Evolutionary conservation across 225 moss, liverwort and hornwort genomes (phyloP).

Genomic region (Rhytidiadelphus loreus): DNA sequence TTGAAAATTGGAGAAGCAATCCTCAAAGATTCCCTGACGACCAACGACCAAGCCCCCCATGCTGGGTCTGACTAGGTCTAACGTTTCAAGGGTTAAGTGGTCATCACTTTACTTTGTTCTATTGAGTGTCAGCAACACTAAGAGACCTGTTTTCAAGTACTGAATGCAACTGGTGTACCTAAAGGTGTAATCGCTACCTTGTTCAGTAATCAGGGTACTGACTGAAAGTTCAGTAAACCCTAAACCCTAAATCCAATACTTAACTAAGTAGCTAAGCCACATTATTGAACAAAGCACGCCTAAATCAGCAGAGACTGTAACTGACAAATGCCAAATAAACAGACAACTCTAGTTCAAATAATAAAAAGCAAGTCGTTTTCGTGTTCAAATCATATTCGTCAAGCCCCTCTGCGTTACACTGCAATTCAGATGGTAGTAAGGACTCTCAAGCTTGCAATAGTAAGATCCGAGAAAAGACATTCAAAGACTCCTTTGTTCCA

Average conservation of each 20-base stretch:
- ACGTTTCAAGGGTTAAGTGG: not conserved
- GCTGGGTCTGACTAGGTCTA: not conserved
- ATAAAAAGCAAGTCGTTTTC: not conserved
- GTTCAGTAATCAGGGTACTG: not conserved
- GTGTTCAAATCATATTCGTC: not conserved
- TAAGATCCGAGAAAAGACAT: not conserved
- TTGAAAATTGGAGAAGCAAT: not conserved
- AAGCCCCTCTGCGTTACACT: not conserved
- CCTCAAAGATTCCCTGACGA: not conserved
- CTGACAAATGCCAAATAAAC: not conserved
- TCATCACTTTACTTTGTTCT: not conserved
- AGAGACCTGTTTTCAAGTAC: not conserved
- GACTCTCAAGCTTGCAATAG: not conserved
- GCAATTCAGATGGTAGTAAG: not conserved
- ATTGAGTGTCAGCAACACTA: not conserved
- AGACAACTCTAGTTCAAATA: not conserved
- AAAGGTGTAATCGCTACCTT: not conserved
- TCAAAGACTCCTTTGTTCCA: not conserved
- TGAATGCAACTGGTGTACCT: not conserved
- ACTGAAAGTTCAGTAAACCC: not conserved
- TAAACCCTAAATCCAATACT: not conserved
- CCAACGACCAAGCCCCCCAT: not conserved
- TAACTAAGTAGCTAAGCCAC: no score
- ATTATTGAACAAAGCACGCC: not conserved
- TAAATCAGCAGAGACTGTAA: not conserved